These are phyloP conservation scores for Mikania micrantha DNA, from an alignment of 129 eudicot genomes.

Conservation along the genomic window DNA sequence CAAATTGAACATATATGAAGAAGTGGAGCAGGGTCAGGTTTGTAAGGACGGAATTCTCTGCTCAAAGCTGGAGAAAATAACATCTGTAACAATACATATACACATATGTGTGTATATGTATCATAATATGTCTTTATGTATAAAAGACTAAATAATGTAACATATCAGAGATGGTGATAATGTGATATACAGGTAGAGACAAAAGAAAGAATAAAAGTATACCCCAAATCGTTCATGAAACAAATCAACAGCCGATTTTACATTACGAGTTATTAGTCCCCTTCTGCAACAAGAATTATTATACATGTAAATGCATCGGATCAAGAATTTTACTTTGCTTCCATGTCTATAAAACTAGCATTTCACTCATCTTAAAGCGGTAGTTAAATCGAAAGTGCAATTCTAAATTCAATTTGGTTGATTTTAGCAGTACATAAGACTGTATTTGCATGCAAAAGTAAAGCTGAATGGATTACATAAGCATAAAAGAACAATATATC, in stretches of 20 bases:
- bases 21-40: constrained; percentile 95
- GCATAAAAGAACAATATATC: background rate
- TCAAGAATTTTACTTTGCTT: background rate
- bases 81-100: constrained; percentile 46
- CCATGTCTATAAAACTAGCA: background rate
- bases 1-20: constrained; percentile 86
- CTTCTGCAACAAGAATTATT: constrained; percentile 51
- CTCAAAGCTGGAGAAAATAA: constrained; percentile 89
- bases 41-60: constrained; percentile 89
- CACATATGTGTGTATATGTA: too few relatives aligned
- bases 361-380: background rate
- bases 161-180: background rate
- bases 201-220: constrained; percentile 14
- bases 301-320: constrained; percentile 5
- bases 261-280: constrained; percentile 95
- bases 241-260: constrained; percentile 76
- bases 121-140: background rate
- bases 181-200: background rate
- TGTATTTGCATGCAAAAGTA: background rate
- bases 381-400: background rate
- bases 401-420: background rate
- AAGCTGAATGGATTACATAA: background rate
- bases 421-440: background rate
- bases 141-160: background rate
- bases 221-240: constrained; percentile 91